Percentiles rank a stretch among this genome's conserved stretches.
These are phyloP conservation scores for Hymenoscyphus occultus DNA, from an alignment of 2,329 filamentous ascomycete genomes.

Conservation along the genomic window DNA sequence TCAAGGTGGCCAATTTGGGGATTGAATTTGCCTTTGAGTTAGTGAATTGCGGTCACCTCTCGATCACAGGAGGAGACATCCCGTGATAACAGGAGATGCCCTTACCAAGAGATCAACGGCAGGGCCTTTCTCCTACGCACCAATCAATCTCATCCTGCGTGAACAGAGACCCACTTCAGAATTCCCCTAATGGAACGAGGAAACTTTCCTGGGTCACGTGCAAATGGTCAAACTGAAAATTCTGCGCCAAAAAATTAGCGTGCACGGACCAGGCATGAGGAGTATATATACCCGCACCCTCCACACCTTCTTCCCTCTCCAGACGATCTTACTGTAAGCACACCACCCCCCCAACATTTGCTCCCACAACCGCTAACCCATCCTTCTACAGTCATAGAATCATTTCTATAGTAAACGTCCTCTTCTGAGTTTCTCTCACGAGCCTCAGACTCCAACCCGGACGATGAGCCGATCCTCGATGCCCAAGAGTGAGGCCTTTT, in stretches of 20 bases:
- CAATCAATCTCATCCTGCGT: too few relatives aligned
- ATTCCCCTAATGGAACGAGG: too few relatives aligned
- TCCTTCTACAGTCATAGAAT: conserved; percentile 55
- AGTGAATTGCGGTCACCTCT: too few relatives aligned
- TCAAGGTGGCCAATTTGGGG: too few relatives aligned
- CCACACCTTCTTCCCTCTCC: conserved; percentile 1
- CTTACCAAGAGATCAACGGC: too few relatives aligned
- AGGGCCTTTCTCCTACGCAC: too few relatives aligned
- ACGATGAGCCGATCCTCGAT: conserved; percentile 90
- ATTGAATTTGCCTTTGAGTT: too few relatives aligned
- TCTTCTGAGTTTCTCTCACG: conserved; percentile 86
- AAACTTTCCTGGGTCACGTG: too few relatives aligned
- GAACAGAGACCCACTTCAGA: too few relatives aligned
- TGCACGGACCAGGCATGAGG: background rate
- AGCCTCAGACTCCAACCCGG: conserved; percentile 95
- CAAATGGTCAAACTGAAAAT: background rate
- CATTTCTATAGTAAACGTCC: conserved; percentile 98
- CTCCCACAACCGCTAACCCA: conserved; percentile 1
- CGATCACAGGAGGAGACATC: too few relatives aligned
- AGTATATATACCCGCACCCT: background rate
- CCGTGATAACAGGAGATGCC: too few relatives aligned
- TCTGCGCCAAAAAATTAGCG: background rate
- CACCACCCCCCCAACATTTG: background rate
- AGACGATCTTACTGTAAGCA: conserved; percentile 9
- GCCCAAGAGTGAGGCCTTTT: conserved; percentile 80